phyloP scores from a whole-genome alignment of 2,329 filamentous ascomycete species.

The Talaromyces islandicus region DNA sequence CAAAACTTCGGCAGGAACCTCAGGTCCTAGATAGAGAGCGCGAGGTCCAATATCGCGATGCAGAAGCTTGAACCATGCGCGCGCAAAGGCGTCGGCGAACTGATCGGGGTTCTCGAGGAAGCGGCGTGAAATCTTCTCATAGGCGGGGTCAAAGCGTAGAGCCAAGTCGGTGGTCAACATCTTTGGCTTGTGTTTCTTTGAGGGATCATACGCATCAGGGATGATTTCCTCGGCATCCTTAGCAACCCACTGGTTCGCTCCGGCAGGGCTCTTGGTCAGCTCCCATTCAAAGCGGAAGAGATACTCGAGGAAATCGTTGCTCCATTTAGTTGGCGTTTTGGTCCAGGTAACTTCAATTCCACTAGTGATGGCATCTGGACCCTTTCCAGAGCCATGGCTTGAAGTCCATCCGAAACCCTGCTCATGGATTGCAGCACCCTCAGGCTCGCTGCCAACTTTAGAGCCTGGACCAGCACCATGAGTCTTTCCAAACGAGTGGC shows the following conservation, averaged over 20 bases:
- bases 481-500: slow-evolving; percentile 75
- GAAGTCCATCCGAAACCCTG: slow-evolving; percentile 71
- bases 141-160: slow-evolving; percentile 63
- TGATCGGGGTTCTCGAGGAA: slow-evolving; percentile 65
- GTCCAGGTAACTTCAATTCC: slow-evolving; percentile 78
- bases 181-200: slow-evolving; percentile 66
- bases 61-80: slow-evolving; percentile 77
- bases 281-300: slow-evolving; percentile 77
- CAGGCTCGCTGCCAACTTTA: slow-evolving; percentile 63
- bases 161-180: slow-evolving; percentile 74
- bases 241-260: slow-evolving; percentile 71
- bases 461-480: slow-evolving; percentile 63
- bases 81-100: slow-evolving; percentile 63
- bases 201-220: slow-evolving; percentile 63
- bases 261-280: slow-evolving; percentile 66
- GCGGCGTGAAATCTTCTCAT: slow-evolving; percentile 68
- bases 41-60: slow-evolving; percentile 74
- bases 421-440: slow-evolving; percentile 56
- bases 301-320: slow-evolving; percentile 67
- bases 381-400: slow-evolving; percentile 59
- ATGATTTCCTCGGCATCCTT: slow-evolving; percentile 62
- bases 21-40: slow-evolving; percentile 66
- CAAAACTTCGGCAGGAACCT: slow-evolving; percentile 63
- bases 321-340: slow-evolving; percentile 69
- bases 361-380: slow-evolving; percentile 66